phyloP scores from a whole-genome alignment of 225 moss, liverwort and hornwort genomes.

The Pseudoscleropodium purum region DNA sequence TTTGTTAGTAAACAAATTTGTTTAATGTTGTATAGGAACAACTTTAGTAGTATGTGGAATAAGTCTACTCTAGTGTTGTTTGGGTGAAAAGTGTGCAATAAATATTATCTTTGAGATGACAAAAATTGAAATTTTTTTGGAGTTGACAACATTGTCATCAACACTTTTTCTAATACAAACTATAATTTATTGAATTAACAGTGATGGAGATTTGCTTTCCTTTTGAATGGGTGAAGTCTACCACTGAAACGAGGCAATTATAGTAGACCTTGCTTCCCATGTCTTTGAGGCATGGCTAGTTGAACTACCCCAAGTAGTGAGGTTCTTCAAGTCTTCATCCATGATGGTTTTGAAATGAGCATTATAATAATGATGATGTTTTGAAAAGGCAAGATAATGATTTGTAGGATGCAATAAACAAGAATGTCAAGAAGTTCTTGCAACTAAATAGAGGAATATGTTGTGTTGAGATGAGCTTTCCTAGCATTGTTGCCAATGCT shows the following conservation, averaged over 20 bases:
- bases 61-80: accelerated
- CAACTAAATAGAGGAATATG: too few relatives aligned
- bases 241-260: background rate
- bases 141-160: background rate
- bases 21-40: background rate
- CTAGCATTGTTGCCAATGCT: accelerated
- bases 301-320: background rate
- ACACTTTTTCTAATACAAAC: background rate
- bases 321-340: background rate
- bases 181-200: background rate
- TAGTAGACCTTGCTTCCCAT: background rate
- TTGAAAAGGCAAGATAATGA: background rate
- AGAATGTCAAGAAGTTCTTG: background rate
- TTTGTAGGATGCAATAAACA: background rate
- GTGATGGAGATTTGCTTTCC: too few relatives aligned
- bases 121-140: background rate
- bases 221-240: background rate
- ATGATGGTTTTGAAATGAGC: background rate
- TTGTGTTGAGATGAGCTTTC: background rate
- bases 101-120: background rate
- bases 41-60: background rate
- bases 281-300: background rate
- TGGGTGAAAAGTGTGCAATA: background rate
- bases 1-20: background rate
- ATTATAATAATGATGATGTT: background rate